Evolutionary conservation across 306 rosid species (phyloP), one percentile per base, ranked within the genome.

Genomic region (Vigna angularis): DNA sequence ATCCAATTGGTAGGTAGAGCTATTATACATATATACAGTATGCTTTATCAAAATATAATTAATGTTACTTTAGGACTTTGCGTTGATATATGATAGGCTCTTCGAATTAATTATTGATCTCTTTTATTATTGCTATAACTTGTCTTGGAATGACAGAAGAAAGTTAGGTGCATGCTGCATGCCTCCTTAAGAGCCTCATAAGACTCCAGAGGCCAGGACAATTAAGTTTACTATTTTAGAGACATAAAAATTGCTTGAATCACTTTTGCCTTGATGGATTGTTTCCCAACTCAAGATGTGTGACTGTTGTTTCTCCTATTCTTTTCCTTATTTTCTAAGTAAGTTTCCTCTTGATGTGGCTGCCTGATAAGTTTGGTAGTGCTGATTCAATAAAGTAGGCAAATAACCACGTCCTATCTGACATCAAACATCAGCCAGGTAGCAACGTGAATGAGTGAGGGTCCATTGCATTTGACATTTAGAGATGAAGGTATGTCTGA

Each of bases 381-480:
- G 55, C 45, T 77, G 73, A 69, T 77, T 78, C 67, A 76, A 83
- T 80, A 50, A 68, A 65, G 76, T 53, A 69, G 75, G 73, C 74
- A 73, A 83, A 52, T 65, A 83, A 73, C 66, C 68, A 47, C 75
- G 59, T 85, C 70, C 67, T 72, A 76, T 73, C 76, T 73, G 70
- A 73, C 85, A 83, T 73, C 58, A 81, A 80, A 77, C 81, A 69
- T 82, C 58, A 51, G 75, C 79, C 76, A 77, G 66, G 76, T 73
- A 67, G 40, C 72, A 72, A 58, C 70, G 77, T 80, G 82, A 73
- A 67, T 77, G 72, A 22, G 79, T 51, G 83, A 77, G 87, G 87
- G 83, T 81, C 89, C 89, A 77, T 74, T 49, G n/a, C 38, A 62
- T 80, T 73, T 74, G 83, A 86, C 87, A 86, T 80, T 67, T 73